Conservation (phyloP, 805 yeast species). For the Saturnispora bothae region DNA sequence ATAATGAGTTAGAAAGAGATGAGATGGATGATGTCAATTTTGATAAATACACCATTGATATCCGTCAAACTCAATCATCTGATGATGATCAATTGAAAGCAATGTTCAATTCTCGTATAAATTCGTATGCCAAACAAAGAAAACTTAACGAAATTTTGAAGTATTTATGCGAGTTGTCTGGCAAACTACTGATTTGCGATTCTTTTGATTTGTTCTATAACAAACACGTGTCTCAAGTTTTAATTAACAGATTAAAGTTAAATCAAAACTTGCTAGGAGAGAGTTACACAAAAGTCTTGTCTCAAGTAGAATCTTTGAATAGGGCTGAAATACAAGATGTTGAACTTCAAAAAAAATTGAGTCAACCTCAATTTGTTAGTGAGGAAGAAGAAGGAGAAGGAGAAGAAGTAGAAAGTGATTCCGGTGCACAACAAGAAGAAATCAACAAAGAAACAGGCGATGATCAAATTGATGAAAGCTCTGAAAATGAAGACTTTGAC, state of each 20-base stretch:
- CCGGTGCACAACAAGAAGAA: conserved; percentile 2
- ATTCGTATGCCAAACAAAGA: neutral
- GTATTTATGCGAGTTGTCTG: conserved; percentile 17
- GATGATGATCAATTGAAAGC: conserved; percentile 6
- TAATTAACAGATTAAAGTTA: conserved; percentile 16
- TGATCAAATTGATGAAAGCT: neutral
- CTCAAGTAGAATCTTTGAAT: conserved; percentile 6
- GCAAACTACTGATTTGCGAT: conserved; percentile 17
- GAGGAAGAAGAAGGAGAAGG: neutral
- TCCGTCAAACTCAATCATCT: neutral
- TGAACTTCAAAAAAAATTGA: too few relatives aligned
- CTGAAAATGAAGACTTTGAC: conserved; percentile 9
- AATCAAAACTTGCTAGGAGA: conserved; percentile 19
- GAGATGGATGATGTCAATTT: conserved; percentile 37
- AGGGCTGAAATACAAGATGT: neutral
- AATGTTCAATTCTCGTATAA: neutral
- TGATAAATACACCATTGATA: conserved; percentile 10
- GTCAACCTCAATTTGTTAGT: too few relatives aligned
- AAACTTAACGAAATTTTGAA: conserved; percentile 10
- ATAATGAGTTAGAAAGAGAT: conserved; percentile 36
- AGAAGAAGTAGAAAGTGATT: conserved; percentile 1
- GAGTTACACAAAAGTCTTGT: conserved; percentile 11
- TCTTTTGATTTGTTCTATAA: conserved; percentile 4
- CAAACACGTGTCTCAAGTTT: conserved; percentile 6
- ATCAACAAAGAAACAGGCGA: conserved; percentile 1